Percentiles rank a stretch among this genome's conserved stretches.
phyloP scores from a whole-genome alignment of 345 rosid genomes.

The Citrus trifoliata region DNA sequence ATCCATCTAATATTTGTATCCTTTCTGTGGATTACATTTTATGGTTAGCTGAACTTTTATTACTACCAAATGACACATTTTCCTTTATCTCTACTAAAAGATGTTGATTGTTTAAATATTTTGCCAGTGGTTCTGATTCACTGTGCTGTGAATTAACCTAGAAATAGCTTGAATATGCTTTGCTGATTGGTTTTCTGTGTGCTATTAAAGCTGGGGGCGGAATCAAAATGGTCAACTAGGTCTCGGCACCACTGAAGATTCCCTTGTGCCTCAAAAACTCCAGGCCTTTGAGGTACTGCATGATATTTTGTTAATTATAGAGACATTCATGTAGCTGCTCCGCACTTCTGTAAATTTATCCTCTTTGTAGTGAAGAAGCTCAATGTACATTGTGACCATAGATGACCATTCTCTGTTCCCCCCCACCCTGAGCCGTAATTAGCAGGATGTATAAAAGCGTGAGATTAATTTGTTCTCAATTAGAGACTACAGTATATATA shows the following conservation, averaged over 20 bases:
- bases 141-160: neutral
- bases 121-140: neutral
- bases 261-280: constrained; percentile 86
- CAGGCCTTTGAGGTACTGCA: constrained; percentile 74
- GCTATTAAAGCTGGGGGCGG: constrained; percentile 83
- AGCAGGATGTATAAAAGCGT: neutral
- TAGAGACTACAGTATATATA: neutral
- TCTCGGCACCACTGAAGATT: constrained; percentile 81
- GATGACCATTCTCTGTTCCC: neutral
- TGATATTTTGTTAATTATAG: neutral
- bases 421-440: neutral
- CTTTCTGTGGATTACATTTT: neutral
- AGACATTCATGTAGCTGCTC: constrained; percentile 7
- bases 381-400: neutral
- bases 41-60: neutral
- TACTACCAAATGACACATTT: neutral
- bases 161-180: neutral
- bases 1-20: neutral
- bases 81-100: neutral
- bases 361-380: neutral
- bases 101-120: neutral
- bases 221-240: constrained; percentile 99
- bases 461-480: neutral
- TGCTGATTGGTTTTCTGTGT: constrained; percentile 9
- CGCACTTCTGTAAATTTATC: neutral